Conservation (phyloP, 345 rosid genomes). For the Lenwebbia sp. region DNA sequence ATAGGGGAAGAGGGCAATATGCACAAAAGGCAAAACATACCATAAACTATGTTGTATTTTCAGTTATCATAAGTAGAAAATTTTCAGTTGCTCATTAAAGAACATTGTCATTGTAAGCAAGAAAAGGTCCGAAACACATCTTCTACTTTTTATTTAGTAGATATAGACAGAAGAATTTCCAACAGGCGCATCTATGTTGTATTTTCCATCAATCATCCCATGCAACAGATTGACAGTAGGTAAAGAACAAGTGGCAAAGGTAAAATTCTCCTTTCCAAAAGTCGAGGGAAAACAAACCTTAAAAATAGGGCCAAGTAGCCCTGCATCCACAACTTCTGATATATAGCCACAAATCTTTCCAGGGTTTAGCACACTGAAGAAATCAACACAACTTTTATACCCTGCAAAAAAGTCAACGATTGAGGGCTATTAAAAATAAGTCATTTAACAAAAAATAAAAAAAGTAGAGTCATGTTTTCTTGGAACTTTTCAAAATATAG, state of each 20-base stretch:
- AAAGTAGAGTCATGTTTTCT: not conserved
- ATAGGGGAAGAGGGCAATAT: not conserved
- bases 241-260: not conserved
- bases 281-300: conserved; percentile 38
- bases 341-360: conserved; percentile 44
- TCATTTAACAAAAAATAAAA: not conserved
- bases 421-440: not conserved
- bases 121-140: not conserved
- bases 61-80: not conserved
- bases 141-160: not conserved
- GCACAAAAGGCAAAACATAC: not conserved
- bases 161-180: not conserved
- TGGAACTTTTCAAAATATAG: not conserved
- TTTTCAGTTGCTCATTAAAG: not conserved
- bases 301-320: conserved; percentile 76
- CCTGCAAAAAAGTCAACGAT: conserved; percentile 26
- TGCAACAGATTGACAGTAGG: not conserved
- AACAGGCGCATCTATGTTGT: not conserved
- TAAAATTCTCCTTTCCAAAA: not conserved
- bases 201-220: not conserved
- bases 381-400: conserved; percentile 64
- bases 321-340: conserved; percentile 80
- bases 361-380: conserved; percentile 57
- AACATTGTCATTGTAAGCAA: not conserved
- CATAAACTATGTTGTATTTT: no score